phyloP scores from a whole-genome alignment of 2,329 filamentous ascomycete species.

The Teratosphaeriaceae sp. region DNA sequence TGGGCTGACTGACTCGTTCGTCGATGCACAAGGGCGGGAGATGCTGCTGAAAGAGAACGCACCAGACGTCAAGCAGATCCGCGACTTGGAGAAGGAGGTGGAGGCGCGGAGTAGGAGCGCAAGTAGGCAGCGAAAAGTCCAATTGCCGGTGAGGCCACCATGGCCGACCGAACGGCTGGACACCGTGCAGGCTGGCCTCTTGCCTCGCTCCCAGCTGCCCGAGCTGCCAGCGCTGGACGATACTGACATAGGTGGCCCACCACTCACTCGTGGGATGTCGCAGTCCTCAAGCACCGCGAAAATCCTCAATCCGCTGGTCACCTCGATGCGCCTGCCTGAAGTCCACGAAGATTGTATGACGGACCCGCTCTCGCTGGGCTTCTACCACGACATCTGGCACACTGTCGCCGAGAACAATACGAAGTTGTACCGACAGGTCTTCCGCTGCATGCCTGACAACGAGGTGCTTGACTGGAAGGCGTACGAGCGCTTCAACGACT shows the following conservation, averaged over 20 bases:
- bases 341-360: constrained; percentile 90
- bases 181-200: constrained; percentile 61
- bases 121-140: constrained; percentile 14
- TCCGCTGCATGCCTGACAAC: constrained; percentile 94
- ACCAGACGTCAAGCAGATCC: constrained; percentile 55
- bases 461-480: constrained; percentile 91
- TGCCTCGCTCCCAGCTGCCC: constrained; percentile 62
- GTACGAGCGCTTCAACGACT: constrained; percentile 77
- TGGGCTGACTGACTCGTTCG: constrained; percentile 40
- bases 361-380: constrained; percentile 74
- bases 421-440: constrained; percentile 85
- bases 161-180: constrained; percentile 45
- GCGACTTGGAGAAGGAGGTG: constrained; percentile 24
- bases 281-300: constrained; percentile 38
- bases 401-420: constrained; percentile 89
- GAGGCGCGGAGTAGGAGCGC: constrained; percentile 4
- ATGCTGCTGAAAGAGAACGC: constrained; percentile 60
- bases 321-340: constrained; percentile 65
- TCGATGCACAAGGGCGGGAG: constrained; percentile 57
- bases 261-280: constrained; percentile 49
- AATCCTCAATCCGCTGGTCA: constrained; percentile 42
- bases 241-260: constrained; percentile 72
- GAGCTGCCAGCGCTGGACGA: constrained; percentile 66
- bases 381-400: constrained; percentile 85
- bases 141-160: constrained; percentile 24